phyloP scores from a whole-genome alignment of 139 green algal genomes.

The Volvox reticuliferus region DNA sequence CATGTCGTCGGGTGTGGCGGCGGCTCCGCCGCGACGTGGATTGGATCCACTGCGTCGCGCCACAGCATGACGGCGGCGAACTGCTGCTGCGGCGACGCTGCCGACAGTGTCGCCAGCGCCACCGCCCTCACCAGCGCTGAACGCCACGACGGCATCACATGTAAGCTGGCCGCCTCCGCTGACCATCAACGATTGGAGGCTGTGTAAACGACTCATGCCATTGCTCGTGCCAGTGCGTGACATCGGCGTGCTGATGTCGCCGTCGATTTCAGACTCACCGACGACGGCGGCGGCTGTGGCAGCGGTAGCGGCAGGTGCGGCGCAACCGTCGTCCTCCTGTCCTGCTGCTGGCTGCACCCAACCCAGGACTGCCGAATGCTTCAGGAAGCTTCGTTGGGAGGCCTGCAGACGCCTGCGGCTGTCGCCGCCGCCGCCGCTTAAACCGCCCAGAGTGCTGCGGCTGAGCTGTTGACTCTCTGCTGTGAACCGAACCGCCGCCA shows the following conservation, averaged over 20 bases:
- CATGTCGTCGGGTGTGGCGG: neutral
- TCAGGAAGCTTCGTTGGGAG: slow-evolving; percentile 20
- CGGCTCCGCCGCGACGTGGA: neutral
- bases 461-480: neutral
- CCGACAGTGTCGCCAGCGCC: neutral
- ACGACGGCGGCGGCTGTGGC: neutral
- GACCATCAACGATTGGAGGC: slow-evolving; percentile 16
- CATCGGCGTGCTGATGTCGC: neutral
- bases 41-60: neutral
- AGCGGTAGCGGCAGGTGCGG: neutral
- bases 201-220: neutral
- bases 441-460: neutral
- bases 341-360: slow-evolving; percentile 9
- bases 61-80: neutral
- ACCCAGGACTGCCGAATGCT: slow-evolving; percentile 37
- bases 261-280: neutral
- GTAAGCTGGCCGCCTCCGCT: slow-evolving; percentile 9
- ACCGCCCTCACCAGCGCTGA: slow-evolving; percentile 1
- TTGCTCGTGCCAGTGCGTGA: neutral
- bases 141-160: slow-evolving; percentile 35
- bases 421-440: neutral
- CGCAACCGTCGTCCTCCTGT: neutral
- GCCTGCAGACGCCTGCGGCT: slow-evolving; percentile 15
- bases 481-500: neutral
- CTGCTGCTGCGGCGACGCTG: neutral